Conservation (phyloP, 345 rosid species). For the Aquilaria sinensis region DNA sequence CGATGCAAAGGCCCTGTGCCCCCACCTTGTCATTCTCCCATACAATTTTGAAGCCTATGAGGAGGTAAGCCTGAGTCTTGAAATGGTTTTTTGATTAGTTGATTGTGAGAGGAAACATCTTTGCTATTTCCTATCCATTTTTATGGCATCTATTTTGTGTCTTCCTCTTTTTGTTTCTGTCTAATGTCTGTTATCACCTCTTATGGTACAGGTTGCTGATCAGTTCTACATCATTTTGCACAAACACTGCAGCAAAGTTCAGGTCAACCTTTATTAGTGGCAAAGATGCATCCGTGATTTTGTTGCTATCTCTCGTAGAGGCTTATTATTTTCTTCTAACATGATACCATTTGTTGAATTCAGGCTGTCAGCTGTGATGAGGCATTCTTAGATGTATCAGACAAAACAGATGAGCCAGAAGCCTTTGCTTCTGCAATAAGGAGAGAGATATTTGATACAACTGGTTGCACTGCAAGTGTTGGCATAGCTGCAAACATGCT, state of each 20-base stretch:
- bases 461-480: slow-evolving; percentile 87
- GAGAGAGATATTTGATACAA: slow-evolving; percentile 64
- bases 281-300: neutral
- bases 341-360: slow-evolving; percentile 15
- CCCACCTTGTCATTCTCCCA: slow-evolving; percentile 74
- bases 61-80: slow-evolving; percentile 42
- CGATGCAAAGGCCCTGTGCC: slow-evolving; percentile 85
- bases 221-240: slow-evolving; percentile 79
- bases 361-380: slow-evolving; percentile 99
- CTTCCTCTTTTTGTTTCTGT: slow-evolving; percentile 2
- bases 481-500: slow-evolving; percentile 92
- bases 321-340: slow-evolving; percentile 8
- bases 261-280: slow-evolving; percentile 31
- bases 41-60: slow-evolving; percentile 89
- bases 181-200: slow-evolving; percentile 10
- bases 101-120: neutral
- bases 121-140: neutral
- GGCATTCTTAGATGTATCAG: slow-evolving; percentile 78
- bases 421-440: slow-evolving; percentile 62
- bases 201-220: slow-evolving; percentile 79
- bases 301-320: neutral
- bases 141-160: neutral
- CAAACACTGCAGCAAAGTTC: slow-evolving; percentile 76
- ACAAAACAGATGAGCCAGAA: slow-evolving; percentile 50
- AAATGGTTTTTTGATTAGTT: slow-evolving; percentile 5